Evolutionary conservation across 192 early-diverging fungal genomes (phyloP), one percentile per base, ranked within the genome.

Genomic region (Ramicandelaber brevisporus): DNA sequence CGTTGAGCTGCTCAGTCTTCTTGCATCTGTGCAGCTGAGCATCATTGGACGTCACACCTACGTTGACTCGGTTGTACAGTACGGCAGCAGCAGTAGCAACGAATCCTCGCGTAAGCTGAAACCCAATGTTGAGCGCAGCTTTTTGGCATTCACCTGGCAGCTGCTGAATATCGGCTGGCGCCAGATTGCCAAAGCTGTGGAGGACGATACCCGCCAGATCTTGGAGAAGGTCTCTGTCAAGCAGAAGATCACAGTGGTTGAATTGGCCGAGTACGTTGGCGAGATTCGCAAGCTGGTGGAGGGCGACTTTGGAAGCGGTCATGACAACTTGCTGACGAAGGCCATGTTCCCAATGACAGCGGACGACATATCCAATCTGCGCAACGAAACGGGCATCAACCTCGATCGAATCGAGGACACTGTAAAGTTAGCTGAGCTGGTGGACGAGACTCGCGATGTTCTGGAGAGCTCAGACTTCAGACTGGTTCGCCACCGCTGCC

Each of bases 11-110:
- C 47, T 97, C 32, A 77, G 78, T 0, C 36, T 86, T 18, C 63
- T 89, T 7, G 84, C 79, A 6, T 71, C 75, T 26, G 45, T 81
- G 3, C 84, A 97, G 46, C 61, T 97, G 18, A 87, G 82, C 46
- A 55, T 97, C 9, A 47, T 97, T 27, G 92, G 88, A 2, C 68
- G 84, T 16, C 75, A 70, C 52, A 78, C 79, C 31, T 97, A 92
- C 40, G 53, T 74, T 11, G 74, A 71, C 34, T 71, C 78, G 11
- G 61, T 78, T 1, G 45, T 61, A 27, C 48, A 44, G 39, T 41
- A 43, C 20, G 12, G 37, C 0, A 43, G 20, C 15, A 18, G 25
- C 0, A 29, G 31, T 8, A 36, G 25, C 21, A 40, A 32, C 6
- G 55, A 48, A 4, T 36, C 37, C 29, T 27, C 21, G 26, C 42